A percentile compares a stretch with the other conserved stretches of the same genome.
phyloP scores from a whole-genome alignment of 2,329 filamentous ascomycete genomes.

The Alternaria incomplexa region DNA sequence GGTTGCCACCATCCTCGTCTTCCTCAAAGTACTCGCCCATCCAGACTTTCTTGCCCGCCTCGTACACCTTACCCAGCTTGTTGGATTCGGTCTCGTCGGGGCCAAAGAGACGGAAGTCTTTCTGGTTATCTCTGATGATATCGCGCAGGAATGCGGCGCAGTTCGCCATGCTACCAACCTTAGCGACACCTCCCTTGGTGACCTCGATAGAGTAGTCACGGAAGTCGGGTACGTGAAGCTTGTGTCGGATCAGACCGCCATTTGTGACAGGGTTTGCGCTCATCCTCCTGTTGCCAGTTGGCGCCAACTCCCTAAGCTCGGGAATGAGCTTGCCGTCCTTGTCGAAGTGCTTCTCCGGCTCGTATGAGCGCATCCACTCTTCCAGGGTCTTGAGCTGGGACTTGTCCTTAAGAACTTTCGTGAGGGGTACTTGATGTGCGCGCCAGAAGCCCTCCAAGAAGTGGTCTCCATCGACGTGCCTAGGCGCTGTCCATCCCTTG shows the following conservation, averaged over 20 bases:
- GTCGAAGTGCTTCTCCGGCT: slow-evolving; percentile 74
- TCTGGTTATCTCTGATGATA: slow-evolving; percentile 67
- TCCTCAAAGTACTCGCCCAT: slow-evolving; percentile 79
- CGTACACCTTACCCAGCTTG: slow-evolving; percentile 74
- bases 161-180: slow-evolving; percentile 70
- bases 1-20: slow-evolving; percentile 75
- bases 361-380: slow-evolving; percentile 78
- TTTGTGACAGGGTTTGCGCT: slow-evolving; percentile 79
- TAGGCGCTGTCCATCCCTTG: slow-evolving; percentile 80
- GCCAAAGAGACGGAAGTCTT: slow-evolving; percentile 76
- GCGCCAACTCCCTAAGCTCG: slow-evolving; percentile 69
- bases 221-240: slow-evolving; percentile 74
- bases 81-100: slow-evolving; percentile 85
- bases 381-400: slow-evolving; percentile 72
- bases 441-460: slow-evolving; percentile 80
- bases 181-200: slow-evolving; percentile 63
- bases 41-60: slow-evolving; percentile 80
- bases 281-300: slow-evolving; percentile 71
- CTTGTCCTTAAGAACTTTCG: slow-evolving; percentile 70
- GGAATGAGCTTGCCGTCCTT: slow-evolving; percentile 67
- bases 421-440: slow-evolving; percentile 77
- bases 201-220: slow-evolving; percentile 69
- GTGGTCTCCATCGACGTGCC: slow-evolving; percentile 69
- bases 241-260: slow-evolving; percentile 70
- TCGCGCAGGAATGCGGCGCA: slow-evolving; percentile 72